phyloP scores from a whole-genome alignment of 495 filamentous ascomycete species.

The Sphaerosporella brunnea region DNA sequence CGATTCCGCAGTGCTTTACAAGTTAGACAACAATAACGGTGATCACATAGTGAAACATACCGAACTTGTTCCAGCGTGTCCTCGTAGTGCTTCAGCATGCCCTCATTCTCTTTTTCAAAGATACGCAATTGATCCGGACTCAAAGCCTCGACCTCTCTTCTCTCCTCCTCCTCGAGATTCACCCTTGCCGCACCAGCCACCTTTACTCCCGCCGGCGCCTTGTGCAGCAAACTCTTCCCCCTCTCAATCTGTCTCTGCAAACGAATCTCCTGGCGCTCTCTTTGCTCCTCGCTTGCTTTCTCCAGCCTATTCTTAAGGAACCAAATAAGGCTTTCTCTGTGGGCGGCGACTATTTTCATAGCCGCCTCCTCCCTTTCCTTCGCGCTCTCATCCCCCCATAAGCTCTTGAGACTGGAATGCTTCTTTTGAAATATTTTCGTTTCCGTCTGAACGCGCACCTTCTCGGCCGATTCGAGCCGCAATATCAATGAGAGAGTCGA shows the following conservation, averaged over 20 bases:
- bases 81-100: conserved; percentile 82
- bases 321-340: conserved; percentile 69
- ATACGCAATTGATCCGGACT: conserved; percentile 72
- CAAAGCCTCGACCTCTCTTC: conserved; percentile 39
- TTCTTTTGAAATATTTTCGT: conserved; percentile 53
- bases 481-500: conserved; percentile 62
- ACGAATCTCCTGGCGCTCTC: conserved; percentile 78
- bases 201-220: conserved; percentile 29
- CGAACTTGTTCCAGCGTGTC: conserved; percentile 80
- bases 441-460: conserved; percentile 55
- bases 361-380: conserved; percentile 53
- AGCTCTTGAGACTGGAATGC: conserved; percentile 12
- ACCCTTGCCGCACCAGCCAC: conserved; percentile 15
- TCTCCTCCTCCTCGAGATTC: conserved; percentile 27
- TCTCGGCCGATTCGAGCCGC: conserved; percentile 62
- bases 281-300: conserved; percentile 55
- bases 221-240: conserved; percentile 71
- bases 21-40: conserved; percentile 4
- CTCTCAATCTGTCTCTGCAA: conserved; percentile 70
- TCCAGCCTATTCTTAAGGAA: conserved; percentile 59
- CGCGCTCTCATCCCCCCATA: conserved; percentile 36
- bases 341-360: conserved; percentile 38
- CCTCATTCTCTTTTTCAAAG: conserved; percentile 83
- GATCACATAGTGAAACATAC: conserved; percentile 33
- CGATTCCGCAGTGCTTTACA: conserved; percentile 61